phyloP scores from a whole-genome alignment of 2,329 filamentous ascomycete species.

The Paecilomyces dactylethromorphus region DNA sequence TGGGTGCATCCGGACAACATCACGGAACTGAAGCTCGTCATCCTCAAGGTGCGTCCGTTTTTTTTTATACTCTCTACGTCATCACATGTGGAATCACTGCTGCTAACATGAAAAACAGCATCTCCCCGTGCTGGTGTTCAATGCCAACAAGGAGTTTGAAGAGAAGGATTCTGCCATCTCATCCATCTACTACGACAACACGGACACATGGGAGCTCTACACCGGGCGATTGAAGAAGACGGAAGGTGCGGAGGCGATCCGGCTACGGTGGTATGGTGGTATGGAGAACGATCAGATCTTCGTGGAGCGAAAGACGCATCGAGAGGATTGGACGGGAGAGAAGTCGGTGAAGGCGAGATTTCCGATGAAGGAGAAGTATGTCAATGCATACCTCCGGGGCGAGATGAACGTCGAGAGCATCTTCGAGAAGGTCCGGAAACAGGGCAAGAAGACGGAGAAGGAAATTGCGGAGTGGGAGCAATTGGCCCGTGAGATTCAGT shows the following conservation, averaged over 20 bases:
- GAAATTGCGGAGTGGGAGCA: slow-evolving; percentile 86
- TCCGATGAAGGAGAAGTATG: slow-evolving; percentile 90
- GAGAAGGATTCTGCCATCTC: slow-evolving; percentile 87
- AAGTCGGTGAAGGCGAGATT: slow-evolving; percentile 98
- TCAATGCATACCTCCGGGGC: slow-evolving; percentile 83
- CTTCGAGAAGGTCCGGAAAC: slow-evolving; percentile 95
- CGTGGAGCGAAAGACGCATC: slow-evolving; percentile 94
- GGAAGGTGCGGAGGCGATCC: slow-evolving; percentile 93
- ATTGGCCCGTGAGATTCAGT: slow-evolving; percentile 86
- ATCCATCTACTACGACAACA: slow-evolving; percentile 97
- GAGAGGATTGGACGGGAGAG: slow-evolving; percentile 98
- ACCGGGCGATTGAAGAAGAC: slow-evolving; percentile 94
- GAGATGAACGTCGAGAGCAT: slow-evolving; percentile 76
- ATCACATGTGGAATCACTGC: neutral
- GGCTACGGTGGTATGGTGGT: slow-evolving; percentile 92
- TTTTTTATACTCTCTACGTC: neutral
- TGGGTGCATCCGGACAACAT: slow-evolving; percentile 99
- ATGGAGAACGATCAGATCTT: slow-evolving; percentile 96
- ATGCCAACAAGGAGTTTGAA: slow-evolving; percentile 93
- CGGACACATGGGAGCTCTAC: slow-evolving; percentile 89
- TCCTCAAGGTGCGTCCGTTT: slow-evolving; percentile 60
- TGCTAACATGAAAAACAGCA: slow-evolving; percentile 46
- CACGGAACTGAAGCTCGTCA: slow-evolving; percentile 94
- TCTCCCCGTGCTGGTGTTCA: slow-evolving; percentile 93
- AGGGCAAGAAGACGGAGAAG: slow-evolving; percentile 88